Base-by-base conservation (phyloP, 2,329 filamentous ascomycete genomes). In the Calonectria montana region DNA sequence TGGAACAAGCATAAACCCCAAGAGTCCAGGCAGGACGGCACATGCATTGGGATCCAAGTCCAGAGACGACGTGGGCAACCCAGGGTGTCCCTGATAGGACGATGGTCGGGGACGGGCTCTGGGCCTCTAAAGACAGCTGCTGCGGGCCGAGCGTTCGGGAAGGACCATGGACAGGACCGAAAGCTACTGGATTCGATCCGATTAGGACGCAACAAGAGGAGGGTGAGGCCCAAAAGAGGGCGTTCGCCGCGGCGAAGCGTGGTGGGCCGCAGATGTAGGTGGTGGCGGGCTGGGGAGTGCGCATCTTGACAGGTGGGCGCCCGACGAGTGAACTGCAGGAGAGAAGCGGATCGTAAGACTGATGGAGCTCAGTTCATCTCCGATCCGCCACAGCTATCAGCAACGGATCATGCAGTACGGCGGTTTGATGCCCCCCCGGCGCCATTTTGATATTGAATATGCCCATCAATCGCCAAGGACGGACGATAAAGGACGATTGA, bases 221-320 rank as follows among this genome's bases (percentile, higher is more conserved):
- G 68, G 35, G 25, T 16, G 66, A 61, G 70, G 67, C 69, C 75
- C 73, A 57, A 73, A 76, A 74, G 66, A 74, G 75, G 75, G 74
- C 73, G 63, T 74, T 76, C 73, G 76, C 76, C 76, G 73, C 75
- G 76, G 76, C 76, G 75, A 75, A 59, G 65, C 50, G 47, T 53
- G 63, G 72, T 72, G 67, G 74, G 69, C 61, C 45, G 63, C 65
- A 59, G 65, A 29, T 31, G 39, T 27, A 15, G 66, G 74, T 78
- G 76, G 74, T 67, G 73, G 69, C 41, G 21, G 15, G 59, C 69
- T 71, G 57, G 48, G 57, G 47, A 67, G 57, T 57, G 71, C 69
- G 69, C 68, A 69, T 67, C 71, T 73, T 71, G 73, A 73, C 65
- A 74, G 68, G 64, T 74, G 74, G 69, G 64, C 65, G 71, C 61